Percentiles rank a stretch among this genome's conserved stretches.
Evolutionary conservation across 306 rosid genomes (phyloP).

Genomic region (Medicago arabica): DNA sequence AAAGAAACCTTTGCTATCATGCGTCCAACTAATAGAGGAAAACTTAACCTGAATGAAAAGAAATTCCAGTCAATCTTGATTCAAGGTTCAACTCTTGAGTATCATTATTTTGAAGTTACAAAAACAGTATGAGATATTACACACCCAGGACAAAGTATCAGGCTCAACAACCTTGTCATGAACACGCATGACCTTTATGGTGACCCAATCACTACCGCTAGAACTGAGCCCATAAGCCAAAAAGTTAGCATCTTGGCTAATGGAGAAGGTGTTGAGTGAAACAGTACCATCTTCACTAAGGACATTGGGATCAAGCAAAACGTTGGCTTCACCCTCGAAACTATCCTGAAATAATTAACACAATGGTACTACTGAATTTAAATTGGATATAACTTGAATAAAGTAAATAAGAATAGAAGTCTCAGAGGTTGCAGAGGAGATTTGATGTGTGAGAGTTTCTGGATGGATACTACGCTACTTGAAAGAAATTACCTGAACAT

Average conservation of each 20-base stretch:
- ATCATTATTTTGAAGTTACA: not conserved
- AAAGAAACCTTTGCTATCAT: constrained; percentile 88
- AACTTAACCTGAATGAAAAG: constrained; percentile 72
- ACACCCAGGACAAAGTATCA: constrained; percentile 82
- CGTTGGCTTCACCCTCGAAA: constrained; percentile 67
- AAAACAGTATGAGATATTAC: constrained; percentile 22
- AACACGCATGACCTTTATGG: constrained; percentile 65
- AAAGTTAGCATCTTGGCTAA: constrained; percentile 75
- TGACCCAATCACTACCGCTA: constrained; percentile 95
- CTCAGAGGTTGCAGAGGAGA: no score
- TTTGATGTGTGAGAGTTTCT: no score
- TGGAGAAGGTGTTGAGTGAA: constrained; percentile 55
- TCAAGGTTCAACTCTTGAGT: not conserved
- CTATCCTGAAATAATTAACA: constrained; percentile 52
- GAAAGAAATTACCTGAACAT: constrained; percentile 53
- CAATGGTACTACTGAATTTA: no score
- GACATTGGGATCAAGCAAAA: constrained; percentile 84
- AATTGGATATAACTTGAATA: no score
- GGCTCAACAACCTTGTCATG: constrained; percentile 60
- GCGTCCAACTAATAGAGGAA: constrained; percentile 84
- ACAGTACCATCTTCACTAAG: constrained; percentile 85
- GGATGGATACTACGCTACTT: no score
- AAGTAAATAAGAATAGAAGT: no score
- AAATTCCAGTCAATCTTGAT: not conserved
- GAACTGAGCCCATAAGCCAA: constrained; percentile 87